These are phyloP conservation scores for Xerocomellus intermedius DNA, from an alignment of 768 basidiomycete species.

Conservation along the genomic window DNA sequence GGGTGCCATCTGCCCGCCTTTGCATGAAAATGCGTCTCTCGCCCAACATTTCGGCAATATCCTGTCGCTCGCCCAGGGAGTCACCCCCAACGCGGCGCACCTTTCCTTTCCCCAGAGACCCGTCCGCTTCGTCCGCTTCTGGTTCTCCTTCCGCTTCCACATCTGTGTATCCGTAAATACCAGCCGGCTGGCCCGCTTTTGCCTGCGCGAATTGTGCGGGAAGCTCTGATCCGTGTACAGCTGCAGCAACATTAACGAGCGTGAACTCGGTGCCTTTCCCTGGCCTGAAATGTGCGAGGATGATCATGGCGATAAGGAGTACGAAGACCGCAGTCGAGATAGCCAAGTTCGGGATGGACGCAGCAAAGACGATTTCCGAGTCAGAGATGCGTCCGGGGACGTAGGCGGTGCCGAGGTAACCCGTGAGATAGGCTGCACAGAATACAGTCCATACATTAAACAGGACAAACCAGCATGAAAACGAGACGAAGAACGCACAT, in stretches of 20 bases:
- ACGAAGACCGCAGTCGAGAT: conserved; percentile 24
- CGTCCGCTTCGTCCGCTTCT: not conserved
- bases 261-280: conserved; percentile 25
- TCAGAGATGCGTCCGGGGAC: conserved; percentile 29
- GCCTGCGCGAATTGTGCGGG: conserved; percentile 18
- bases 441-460: not conserved
- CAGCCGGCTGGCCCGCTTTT: not conserved
- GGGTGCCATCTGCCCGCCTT: conserved; percentile 18
- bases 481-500: conserved; percentile 4
- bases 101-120: not conserved
- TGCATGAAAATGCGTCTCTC: conserved; percentile 14
- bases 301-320: conserved; percentile 19
- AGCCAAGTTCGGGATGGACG: conserved; percentile 28
- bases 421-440: conserved; percentile 15
- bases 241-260: conserved; percentile 20
- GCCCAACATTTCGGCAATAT: conserved; percentile 7
- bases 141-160: not conserved
- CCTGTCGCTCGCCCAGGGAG: not conserved
- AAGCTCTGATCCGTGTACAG: conserved; percentile 26
- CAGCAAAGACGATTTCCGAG: conserved; percentile 23
- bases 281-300: conserved; percentile 23
- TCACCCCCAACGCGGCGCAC: not conserved
- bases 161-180: not conserved
- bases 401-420: conserved; percentile 26
- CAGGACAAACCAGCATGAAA: not conserved